Evolutionary conservation across 192 early-diverging fungal species (phyloP).

Genomic region (Coemansia sp.): DNA sequence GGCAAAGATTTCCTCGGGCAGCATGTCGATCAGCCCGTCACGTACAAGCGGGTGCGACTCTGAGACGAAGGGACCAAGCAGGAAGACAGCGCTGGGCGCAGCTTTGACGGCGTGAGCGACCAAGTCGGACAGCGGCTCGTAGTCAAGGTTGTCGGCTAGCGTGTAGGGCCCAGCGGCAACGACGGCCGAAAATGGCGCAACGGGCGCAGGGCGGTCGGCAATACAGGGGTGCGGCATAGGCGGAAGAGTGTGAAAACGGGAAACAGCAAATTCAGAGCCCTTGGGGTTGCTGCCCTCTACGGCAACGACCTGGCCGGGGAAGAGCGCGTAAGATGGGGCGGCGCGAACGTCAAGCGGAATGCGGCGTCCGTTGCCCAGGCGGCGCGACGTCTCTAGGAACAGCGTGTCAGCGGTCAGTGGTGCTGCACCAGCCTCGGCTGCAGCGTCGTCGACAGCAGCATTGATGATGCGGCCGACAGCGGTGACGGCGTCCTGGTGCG

Average conservation of each 20-base stretch:
- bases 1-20: slow-evolving; percentile 64
- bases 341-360: slow-evolving; percentile 62
- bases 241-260: slow-evolving; percentile 58
- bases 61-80: slow-evolving; percentile 75
- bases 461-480: slow-evolving; percentile 79
- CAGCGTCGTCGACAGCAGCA: slow-evolving; percentile 65
- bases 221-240: slow-evolving; percentile 52
- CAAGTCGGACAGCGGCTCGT: slow-evolving; percentile 80
- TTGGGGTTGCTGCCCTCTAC: slow-evolving; percentile 64
- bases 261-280: slow-evolving; percentile 56
- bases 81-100: slow-evolving; percentile 75
- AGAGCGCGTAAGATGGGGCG: slow-evolving; percentile 65
- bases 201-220: slow-evolving; percentile 3
- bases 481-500: slow-evolving; percentile 58
- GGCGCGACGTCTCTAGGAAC: slow-evolving; percentile 77
- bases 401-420: slow-evolving; percentile 52
- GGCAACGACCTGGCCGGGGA: slow-evolving; percentile 87
- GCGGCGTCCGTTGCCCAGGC: slow-evolving; percentile 68
- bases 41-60: slow-evolving; percentile 58
- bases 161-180: slow-evolving; percentile 87
- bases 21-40: slow-evolving; percentile 54
- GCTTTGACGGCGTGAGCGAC: slow-evolving; percentile 58
- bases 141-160: slow-evolving; percentile 71
- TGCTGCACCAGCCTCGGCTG: slow-evolving; percentile 31
- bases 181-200: slow-evolving; percentile 55